Base-by-base conservation (phyloP, 2,329 filamentous ascomycete genomes). In the Beauveria brongniartii region DNA sequence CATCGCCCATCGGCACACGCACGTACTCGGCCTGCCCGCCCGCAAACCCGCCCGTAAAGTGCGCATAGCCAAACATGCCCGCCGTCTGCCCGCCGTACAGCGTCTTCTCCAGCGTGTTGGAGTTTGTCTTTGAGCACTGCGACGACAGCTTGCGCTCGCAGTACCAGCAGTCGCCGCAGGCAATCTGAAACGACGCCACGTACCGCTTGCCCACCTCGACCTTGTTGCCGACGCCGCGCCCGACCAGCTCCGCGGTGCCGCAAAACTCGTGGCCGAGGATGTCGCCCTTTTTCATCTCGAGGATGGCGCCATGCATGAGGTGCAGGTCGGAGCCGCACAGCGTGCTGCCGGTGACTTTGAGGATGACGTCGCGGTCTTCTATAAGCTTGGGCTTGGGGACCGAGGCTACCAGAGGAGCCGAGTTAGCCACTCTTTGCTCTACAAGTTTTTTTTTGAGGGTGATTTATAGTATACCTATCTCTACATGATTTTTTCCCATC, bases 1-100 rank as follows among this genome's bases (percentile, higher is more conserved):
- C 86, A 67, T 94, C 89, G 30, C 85, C 91, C 34, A 86, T 83
- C 0, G 92, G 91, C 8, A 95, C 90, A 8, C 91, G 83, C 0
- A 92, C 87, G 68, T 91, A 96, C 74, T 96, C 92, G 4, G 91
- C 89, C 73, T 96, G 92, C 0, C 91, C 91, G 54, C 92, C 91
- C 1, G 91, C 90, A 69, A 93, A 96, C 0, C 92, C 92, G 7
- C 91, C 91, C 0, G 89, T 92, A 69, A 96, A 90, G 69, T 91
- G 87, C 3, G 84, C 86, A 69, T 89, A 90, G 1, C 87, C 87
- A 67, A 90, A 89, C 65, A 90, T 86, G 20, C 85, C 91, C 1
- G 89, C 82, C 4, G 90, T 92, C 55, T 85, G 81, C 2, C 85
- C 85, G 14, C 91, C 91, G 69, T 94, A 95, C 85, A 96, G 87